Evolutionary conservation across 169 alveolate species (phyloP), one percentile per base, ranked within the genome.

Genomic region (Cryptosporidium ubiquitum): DNA sequence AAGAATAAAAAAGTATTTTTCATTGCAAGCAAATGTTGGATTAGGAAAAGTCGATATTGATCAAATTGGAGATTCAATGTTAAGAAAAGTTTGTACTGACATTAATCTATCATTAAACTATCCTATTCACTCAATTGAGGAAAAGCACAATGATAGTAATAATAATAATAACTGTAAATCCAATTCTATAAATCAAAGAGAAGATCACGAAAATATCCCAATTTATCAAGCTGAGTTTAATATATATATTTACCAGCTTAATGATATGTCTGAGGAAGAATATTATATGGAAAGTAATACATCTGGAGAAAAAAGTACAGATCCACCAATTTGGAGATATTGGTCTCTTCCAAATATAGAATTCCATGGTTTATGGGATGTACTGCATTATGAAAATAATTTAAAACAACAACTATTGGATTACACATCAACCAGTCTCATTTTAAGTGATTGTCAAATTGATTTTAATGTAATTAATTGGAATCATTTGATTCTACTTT

Each of bases 331-430:
- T 47, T 93, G 86, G 84, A 68, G 91, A 35, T 94, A 89, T 57
- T 94, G 95, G 94, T 33, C 33, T 33, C 84, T 94, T 51, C 96
- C 96, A 16, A 86, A 93, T 85, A 68, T 49, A 26, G 91, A 91
- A 1, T 92, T 93, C 57, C 94, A 91, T 52, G 93, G 94, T 42
- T 58, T 94, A n/a, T 94, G 96, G 96, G 96, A 93, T 42, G 91
- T 85, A 40, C 70, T 94, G 31, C 94, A 93, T 33, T 94, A 86
- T 69, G 96, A 93, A 47, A 89, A 68, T 37, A 70, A 44, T 64
- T 66, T 91, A n/a, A 94, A 94, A 73, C 92, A 86, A 58, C 93
- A 84, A 60, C 91, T 94, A 39, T 70, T 94, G 42, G 94, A 93
- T 61, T 92, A 92, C 64, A 91, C 93, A 61, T 68, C 93, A 18